Evolutionary conservation across 192 early-diverging fungal genomes (phyloP), one percentile per base, ranked within the genome.

Genomic region (Globomyces pollinis-pini): DNA sequence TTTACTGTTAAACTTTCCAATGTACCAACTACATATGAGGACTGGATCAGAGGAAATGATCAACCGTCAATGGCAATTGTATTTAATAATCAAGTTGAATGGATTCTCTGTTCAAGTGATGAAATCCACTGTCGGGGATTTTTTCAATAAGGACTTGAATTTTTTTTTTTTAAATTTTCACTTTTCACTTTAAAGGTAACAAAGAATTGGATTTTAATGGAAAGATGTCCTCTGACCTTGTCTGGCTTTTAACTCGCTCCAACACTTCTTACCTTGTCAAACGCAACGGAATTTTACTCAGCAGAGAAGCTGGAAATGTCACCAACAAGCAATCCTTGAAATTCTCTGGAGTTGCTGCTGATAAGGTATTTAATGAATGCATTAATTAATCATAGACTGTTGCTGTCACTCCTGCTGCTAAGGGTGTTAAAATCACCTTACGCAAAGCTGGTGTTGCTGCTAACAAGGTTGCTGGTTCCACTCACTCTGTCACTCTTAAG

Each of bases 231-330:
- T 50, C 69, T 59, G 77, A 79, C 65, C 35, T 79, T 30, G 53
- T 75, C 54, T 76, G 72, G 69, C 66, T 81, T 72, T 73, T 78
- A 66, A 77, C 84, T 69, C 79, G 87, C 76, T 86, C 84, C 75
- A 83, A 87, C 65, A 83, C 78, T 72, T 81, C 85, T 60, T 92
- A 81, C 78, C 71, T 92, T 51, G 81, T 91, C 62, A 92, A 92
- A 83, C 78, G 88, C 38, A 74, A 76, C 66, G 88, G 88, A 45
- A 72, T 74, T 57, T 75, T 84, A 66, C 79, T 91, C 72, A 81
- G 78, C 57, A 60, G 80, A 24, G 89, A 91, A 72, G 70, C 77
- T 54, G 75, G 77, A 52, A 91, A 90, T 83, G 71, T 91, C 60
- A 69, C 72, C 63, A 91, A 92, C 75, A 58, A 72, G 64, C 83